Evolutionary conservation across 495 filamentous ascomycete species (phyloP).

Genomic region (Tuber brumale): DNA sequence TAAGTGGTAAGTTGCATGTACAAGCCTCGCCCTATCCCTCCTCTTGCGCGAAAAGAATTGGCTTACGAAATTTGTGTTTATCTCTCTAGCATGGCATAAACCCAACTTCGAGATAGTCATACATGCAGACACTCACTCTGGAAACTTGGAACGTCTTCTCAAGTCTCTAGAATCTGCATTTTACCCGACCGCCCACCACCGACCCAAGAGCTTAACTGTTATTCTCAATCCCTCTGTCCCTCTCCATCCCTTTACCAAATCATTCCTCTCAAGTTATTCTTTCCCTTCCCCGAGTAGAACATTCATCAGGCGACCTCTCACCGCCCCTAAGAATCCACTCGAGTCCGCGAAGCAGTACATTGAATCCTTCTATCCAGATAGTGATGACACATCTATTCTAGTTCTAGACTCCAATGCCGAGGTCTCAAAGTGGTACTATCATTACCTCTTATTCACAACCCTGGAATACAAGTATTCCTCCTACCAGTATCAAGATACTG

Average conservation of each 20-base stretch:
- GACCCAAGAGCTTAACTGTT: conserved; percentile 47
- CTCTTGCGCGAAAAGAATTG: conserved; percentile 11
- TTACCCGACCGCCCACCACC: conserved; percentile 49
- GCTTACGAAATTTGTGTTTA: conserved; percentile 15
- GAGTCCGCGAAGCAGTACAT: conserved; percentile 53
- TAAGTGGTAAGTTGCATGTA: conserved; percentile 46
- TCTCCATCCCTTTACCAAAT: conserved; percentile 49
- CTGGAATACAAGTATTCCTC: conserved; percentile 58
- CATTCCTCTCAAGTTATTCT: conserved; percentile 49
- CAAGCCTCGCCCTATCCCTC: conserved; percentile 11
- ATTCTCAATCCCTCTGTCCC: conserved; percentile 57
- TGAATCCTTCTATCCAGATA: conserved; percentile 58
- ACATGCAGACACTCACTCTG: conserved; percentile 53
- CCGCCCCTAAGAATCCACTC: conserved; percentile 41
- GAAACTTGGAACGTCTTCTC: conserved; percentile 56
- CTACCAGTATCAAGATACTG: conserved; percentile 40
- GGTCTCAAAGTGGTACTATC: conserved; percentile 59
- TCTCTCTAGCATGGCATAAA: conserved; percentile 50
- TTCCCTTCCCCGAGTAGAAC: conserved; percentile 52
- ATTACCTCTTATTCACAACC: conserved; percentile 57
- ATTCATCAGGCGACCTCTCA: conserved; percentile 48
- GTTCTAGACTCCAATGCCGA: conserved; percentile 59
- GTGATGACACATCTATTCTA: conserved; percentile 54
- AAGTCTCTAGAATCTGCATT: conserved; percentile 56
- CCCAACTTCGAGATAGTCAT: conserved; percentile 58